Evolutionary conservation across 2,329 filamentous ascomycete genomes (phyloP).

Genomic region (Fusarium udum): DNA sequence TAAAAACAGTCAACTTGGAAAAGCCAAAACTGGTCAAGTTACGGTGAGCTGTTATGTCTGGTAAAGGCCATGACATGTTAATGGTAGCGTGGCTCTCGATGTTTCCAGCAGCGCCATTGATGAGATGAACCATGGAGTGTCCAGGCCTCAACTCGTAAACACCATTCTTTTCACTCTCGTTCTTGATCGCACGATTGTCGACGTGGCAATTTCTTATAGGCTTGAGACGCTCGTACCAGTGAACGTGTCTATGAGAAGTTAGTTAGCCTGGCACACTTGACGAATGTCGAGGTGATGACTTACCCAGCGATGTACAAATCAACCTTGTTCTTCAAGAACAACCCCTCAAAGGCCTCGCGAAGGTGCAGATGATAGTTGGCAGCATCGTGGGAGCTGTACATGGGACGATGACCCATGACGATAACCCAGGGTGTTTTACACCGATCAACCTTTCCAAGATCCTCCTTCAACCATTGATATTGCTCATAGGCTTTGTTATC

Average conservation of each 20-base stretch:
- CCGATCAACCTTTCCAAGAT: neutral
- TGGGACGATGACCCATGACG: neutral
- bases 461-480: neutral
- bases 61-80: accelerated
- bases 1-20: neutral
- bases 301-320: conserved; percentile 1
- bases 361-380: neutral
- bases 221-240: conserved; percentile 5
- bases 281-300: accelerated
- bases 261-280: neutral
- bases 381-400: neutral
- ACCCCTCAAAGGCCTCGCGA: neutral
- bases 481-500: neutral
- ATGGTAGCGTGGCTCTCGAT: neutral
- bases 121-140: neutral
- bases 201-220: neutral
- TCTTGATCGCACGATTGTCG: neutral
- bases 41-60: neutral
- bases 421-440: conserved; percentile 3
- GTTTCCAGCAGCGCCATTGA: conserved; percentile 1
- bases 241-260: neutral
- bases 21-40: neutral
- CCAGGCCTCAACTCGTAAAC: neutral
- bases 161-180: neutral
- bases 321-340: neutral